Evolutionary conservation across 139 green algal genomes (phyloP).

Genomic region (Micractinium sp.): DNA sequence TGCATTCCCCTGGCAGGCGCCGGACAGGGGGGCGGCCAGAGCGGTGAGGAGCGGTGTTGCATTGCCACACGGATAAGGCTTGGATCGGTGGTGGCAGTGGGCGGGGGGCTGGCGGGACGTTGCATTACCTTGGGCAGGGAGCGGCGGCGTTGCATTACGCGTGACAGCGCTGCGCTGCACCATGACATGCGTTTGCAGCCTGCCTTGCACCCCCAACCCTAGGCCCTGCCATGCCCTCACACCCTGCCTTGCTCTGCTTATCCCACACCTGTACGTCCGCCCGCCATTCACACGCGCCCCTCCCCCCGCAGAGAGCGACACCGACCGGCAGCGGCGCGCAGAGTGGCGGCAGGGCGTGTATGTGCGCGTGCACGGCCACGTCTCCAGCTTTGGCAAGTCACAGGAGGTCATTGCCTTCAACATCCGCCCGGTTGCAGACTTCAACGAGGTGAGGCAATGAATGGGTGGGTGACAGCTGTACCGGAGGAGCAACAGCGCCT

Average conservation of each 20-base stretch:
- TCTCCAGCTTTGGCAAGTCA: slow-evolving; percentile 57
- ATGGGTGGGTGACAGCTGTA: no score
- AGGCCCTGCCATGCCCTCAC: not conserved
- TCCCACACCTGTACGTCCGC: not conserved
- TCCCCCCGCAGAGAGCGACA: slow-evolving; percentile 26
- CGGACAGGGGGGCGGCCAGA: no score
- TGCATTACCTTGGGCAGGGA: no score
- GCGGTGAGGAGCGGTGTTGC: not conserved
- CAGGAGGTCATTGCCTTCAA: slow-evolving; percentile 65
- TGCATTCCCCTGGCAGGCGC: not conserved
- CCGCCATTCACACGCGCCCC: not conserved
- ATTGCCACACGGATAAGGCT: no score
- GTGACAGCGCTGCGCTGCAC: no score
- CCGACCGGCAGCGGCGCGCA: slow-evolving; percentile 43
- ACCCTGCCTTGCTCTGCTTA: not conserved
- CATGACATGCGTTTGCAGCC: not conserved
- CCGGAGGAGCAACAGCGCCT: no score
- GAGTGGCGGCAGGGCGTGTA: slow-evolving; percentile 68
- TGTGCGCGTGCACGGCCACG: slow-evolving; percentile 76
- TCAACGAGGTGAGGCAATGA: slow-evolving; percentile 67
- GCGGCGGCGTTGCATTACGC: no score
- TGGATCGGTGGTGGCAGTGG: no score
- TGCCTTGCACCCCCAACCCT: not conserved
- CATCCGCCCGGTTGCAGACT: slow-evolving; percentile 67
- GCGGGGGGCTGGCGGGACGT: no score